These are phyloP conservation scores for Linum usitatissimum DNA, from an alignment of 345 rosid species.

Conservation along the genomic window DNA sequence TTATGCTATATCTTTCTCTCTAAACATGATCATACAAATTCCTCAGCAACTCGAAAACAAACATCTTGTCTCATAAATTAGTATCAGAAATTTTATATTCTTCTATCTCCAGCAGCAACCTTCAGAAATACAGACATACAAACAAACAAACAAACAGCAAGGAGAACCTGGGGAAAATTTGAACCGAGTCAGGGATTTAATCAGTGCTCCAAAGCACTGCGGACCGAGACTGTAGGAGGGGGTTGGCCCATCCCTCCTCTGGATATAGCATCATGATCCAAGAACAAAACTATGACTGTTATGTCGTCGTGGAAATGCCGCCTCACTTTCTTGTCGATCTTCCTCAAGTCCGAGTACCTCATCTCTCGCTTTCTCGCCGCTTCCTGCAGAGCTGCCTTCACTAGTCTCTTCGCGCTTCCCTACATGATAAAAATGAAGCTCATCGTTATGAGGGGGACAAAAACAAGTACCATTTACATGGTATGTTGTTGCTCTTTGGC, in stretches of 20 bases:
- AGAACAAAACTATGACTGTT: slow-evolving; percentile 74
- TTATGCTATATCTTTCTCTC: background rate
- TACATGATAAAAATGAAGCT: slow-evolving; percentile 8
- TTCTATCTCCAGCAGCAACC: background rate
- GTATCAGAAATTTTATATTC: background rate
- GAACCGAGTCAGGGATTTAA: background rate
- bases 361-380: slow-evolving; percentile 82
- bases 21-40: background rate
- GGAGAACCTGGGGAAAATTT: no score
- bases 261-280: slow-evolving; percentile 73
- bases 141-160: no score
- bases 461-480: no score
- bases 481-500: no score
- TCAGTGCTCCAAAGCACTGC: slow-evolving; percentile 58
- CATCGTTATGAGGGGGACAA: background rate
- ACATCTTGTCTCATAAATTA: background rate
- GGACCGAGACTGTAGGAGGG: slow-evolving; percentile 37
- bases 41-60: background rate
- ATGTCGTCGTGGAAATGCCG: slow-evolving; percentile 95
- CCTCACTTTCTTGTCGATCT: slow-evolving; percentile 79
- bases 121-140: background rate
- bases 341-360: slow-evolving; percentile 80
- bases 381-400: slow-evolving; percentile 80
- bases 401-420: slow-evolving; percentile 88
- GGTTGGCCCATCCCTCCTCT: slow-evolving; percentile 38